phyloP scores from a whole-genome alignment of 1,284 basidiomycete genomes.

The Ceratobasidium sp. region DNA sequence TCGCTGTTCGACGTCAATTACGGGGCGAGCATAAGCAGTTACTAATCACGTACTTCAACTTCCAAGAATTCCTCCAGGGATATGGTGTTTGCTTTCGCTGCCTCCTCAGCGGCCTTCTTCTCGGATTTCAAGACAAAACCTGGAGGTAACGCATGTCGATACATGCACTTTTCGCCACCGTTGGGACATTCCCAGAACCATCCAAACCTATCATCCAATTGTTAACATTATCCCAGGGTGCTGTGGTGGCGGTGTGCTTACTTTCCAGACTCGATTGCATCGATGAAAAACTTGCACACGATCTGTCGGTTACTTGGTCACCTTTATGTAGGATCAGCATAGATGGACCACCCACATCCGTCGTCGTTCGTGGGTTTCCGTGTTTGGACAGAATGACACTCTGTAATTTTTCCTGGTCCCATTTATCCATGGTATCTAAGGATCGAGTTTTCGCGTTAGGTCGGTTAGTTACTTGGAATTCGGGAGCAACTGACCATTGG shows the following conservation, averaged over 20 bases:
- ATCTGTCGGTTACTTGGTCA: conserved; percentile 61
- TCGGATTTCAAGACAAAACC: conserved; percentile 94
- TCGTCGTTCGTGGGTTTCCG: conserved; percentile 89
- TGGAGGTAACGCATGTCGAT: conserved; percentile 92
- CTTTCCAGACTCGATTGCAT: conserved; percentile 93
- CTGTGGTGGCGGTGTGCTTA: conserved; percentile 53
- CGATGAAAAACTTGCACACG: conserved; percentile 96
- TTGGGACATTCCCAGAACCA: conserved; percentile 95
- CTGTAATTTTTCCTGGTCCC: conserved; percentile 93
- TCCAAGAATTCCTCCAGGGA: conserved; percentile 97
- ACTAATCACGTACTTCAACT: conserved; percentile 71
- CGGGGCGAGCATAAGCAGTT: not conserved
- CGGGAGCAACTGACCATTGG: conserved; percentile 61
- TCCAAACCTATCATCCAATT: conserved; percentile 63
- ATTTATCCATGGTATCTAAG: conserved; percentile 94
- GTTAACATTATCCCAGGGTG: not conserved
- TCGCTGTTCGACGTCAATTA: conserved; percentile 59
- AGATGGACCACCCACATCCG: conserved; percentile 68
- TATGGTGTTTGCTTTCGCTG: conserved; percentile 87
- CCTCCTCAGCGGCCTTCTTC: conserved; percentile 81
- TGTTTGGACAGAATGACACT: conserved; percentile 86
- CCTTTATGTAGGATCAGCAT: conserved; percentile 24
- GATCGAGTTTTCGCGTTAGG: conserved; percentile 35
- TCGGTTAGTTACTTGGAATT: not conserved
- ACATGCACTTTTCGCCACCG: conserved; percentile 84